Conservation (phyloP, 257 asterid genomes). For the Craterostigma plantagineum region DNA sequence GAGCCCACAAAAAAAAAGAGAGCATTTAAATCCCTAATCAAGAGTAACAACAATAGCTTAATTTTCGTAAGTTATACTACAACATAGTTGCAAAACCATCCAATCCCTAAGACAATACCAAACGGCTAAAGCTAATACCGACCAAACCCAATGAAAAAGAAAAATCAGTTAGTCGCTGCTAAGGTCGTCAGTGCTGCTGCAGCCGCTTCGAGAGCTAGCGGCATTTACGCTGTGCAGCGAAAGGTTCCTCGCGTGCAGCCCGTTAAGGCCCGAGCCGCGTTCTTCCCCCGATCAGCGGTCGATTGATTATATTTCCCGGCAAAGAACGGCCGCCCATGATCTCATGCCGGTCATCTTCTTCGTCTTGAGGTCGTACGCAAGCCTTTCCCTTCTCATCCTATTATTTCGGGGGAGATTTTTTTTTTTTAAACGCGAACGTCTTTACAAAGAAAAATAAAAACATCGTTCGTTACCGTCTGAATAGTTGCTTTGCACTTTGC, state of each 20-base stretch:
- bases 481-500: conserved; percentile 75
- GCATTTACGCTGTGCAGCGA: conserved; percentile 70
- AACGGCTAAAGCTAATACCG: no score
- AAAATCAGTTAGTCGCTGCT: conserved; percentile 41
- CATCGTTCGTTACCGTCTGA: conserved; percentile 33
- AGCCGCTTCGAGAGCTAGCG: conserved; percentile 66
- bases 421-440: background rate
- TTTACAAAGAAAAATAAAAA: conserved; percentile 6
- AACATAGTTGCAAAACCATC: no score
- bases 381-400: conserved; percentile 96
- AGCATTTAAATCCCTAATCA: no score
- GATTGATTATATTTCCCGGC: conserved; percentile 45
- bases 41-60: no score
- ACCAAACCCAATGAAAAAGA: no score
- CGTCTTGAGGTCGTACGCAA: conserved; percentile 49
- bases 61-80: no score
- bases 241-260: conserved; percentile 49
- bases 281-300: conserved; percentile 69
- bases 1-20: no score
- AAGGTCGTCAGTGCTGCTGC: conserved; percentile 53
- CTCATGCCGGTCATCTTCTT: conserved; percentile 17
- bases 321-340: conserved; percentile 28
- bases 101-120: no score
- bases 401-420: background rate
- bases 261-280: conserved; percentile 33